Evolutionary conservation across 2,329 filamentous ascomycete genomes (phyloP).

Genomic region (Cladophialophora psammophila): DNA sequence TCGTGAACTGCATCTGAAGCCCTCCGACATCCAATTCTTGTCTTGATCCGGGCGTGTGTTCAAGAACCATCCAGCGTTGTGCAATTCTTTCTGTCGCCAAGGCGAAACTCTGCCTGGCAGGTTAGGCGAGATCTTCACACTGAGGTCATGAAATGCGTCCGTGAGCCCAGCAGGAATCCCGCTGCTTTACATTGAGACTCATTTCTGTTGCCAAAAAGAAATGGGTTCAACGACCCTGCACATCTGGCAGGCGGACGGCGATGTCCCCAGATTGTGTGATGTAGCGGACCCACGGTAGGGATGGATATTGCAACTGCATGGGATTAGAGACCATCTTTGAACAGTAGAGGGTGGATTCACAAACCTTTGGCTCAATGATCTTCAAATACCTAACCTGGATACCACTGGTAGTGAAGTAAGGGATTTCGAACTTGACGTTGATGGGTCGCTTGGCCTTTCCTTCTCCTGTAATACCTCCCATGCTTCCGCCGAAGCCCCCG

Average conservation of each 20-base stretch:
- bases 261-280: slow-evolving; percentile 99
- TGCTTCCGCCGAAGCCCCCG: slow-evolving; percentile 93
- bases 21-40: neutral
- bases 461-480: slow-evolving; percentile 81
- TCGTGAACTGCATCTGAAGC: neutral
- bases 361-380: slow-evolving; percentile 98
- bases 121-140: neutral
- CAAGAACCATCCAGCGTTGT: neutral
- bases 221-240: slow-evolving; percentile 55
- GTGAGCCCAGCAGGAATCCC: slow-evolving; percentile 1
- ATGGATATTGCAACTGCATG: slow-evolving; percentile 90
- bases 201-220: neutral
- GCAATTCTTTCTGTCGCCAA: neutral
- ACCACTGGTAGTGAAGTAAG: slow-evolving; percentile 99
- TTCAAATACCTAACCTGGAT: slow-evolving; percentile 99
- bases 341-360: slow-evolving; percentile 41
- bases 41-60: neutral
- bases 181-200: neutral
- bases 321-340: slow-evolving; percentile 12
- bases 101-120: neutral
- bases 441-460: slow-evolving; percentile 95
- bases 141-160: neutral
- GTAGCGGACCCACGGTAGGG: slow-evolving; percentile 95
- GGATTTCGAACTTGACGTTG: slow-evolving; percentile 99
- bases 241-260: slow-evolving; percentile 91